Evolutionary conservation across 2,329 filamentous ascomycete genomes (phyloP), one percentile per base, ranked within the genome.

Genomic region (Fusarium chlamydosporum): DNA sequence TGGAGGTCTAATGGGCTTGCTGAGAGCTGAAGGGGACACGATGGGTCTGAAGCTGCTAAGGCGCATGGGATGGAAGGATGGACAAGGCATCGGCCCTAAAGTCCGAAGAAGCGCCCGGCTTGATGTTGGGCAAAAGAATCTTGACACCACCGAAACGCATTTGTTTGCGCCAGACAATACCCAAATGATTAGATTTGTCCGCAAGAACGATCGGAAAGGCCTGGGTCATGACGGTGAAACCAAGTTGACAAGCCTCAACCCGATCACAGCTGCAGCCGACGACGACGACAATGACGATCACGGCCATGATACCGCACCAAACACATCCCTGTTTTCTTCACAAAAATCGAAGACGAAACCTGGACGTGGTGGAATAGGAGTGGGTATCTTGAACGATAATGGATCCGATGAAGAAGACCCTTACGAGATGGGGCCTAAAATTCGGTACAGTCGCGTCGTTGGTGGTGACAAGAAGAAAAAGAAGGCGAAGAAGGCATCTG

Each of bases 351-450:
- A 90, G 74, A 26, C 80, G 78, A 73, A 82, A 82, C 60, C 81
- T 76, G 61, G 68, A 7, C 85, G 85, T 53, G 88, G 91, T 4
- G 93, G 92, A 0, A 93, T 98, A 68, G 95, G 95, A 1, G 90
- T 97, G 15, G 95, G 95, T 0, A 85, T 97, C 3, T 80, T 98
- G 45, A 97, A 98, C 73, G 95, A 97, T 71, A 96, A 91, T 20
- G 94, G 94, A 12, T 97, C 95, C 6, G 96, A 98, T 71, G 94
- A 97, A 45, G 96, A 98, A 73, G 94, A 97, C 74, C 92, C 93
- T 0, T 98, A 97, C 76, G 92, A 95, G 60, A 90, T 98, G 54
- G 95, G 95, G 0, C 96, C 96, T 0, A 91, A 89, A 70, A 96
- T 97, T 76, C 93, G 91, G 13, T 97, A 97, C 79, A 97, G 92